phyloP scores from a whole-genome alignment of 1,284 basidiomycete genomes.

The Malassezia japonica region DNA sequence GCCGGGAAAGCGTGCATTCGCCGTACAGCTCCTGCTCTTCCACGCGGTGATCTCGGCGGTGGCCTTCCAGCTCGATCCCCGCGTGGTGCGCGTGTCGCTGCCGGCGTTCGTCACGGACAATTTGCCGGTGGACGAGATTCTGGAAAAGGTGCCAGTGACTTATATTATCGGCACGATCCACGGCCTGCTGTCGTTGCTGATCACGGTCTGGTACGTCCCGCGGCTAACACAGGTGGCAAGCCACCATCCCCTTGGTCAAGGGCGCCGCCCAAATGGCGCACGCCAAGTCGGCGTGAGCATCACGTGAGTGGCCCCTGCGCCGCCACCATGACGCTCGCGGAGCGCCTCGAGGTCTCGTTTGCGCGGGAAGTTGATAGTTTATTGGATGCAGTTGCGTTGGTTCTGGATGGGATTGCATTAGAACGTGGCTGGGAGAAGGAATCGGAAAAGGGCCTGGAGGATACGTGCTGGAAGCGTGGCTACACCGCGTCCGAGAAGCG shows the following conservation, averaged over 20 bases:
- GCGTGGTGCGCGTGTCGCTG: slow-evolving; percentile 63
- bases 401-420: neutral
- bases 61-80: slow-evolving; percentile 62
- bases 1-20: slow-evolving; percentile 70
- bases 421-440: too few species aligned
- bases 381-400: neutral
- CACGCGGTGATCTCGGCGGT: slow-evolving; percentile 65
- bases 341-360: neutral
- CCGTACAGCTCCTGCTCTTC: slow-evolving; percentile 65
- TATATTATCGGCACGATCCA: slow-evolving; percentile 20
- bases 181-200: slow-evolving; percentile 22
- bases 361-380: too few species aligned
- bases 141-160: slow-evolving; percentile 1
- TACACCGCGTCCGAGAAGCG: neutral
- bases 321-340: neutral
- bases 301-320: slow-evolving; percentile 1
- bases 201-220: slow-evolving; percentile 23
- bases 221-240: too few species aligned
- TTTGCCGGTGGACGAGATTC: neutral
- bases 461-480: neutral
- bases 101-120: slow-evolving; percentile 49
- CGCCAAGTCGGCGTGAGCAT: neutral
- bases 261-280: slow-evolving; percentile 7
- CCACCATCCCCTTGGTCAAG: slow-evolving; percentile 11
- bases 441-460: too few species aligned